phyloP scores from a whole-genome alignment of 2,329 filamentous ascomycete genomes.

The Colletotrichum cordylinicola region DNA sequence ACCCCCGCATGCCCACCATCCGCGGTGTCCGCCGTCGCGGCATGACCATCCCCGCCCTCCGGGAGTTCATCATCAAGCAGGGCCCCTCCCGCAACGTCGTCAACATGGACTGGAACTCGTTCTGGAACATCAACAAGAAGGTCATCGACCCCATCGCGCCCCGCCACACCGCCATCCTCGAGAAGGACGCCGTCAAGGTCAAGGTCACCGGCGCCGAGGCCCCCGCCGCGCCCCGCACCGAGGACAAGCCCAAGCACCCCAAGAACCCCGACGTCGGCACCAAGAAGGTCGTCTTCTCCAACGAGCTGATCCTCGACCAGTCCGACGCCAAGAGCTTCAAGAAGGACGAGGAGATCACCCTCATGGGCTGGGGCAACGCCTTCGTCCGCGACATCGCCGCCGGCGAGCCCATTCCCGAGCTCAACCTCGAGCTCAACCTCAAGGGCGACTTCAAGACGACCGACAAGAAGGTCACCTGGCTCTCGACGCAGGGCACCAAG shows the following conservation, averaged over 20 bases:
- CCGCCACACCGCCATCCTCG: constrained; percentile 75
- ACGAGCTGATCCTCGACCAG: constrained; percentile 82
- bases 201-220: constrained; percentile 72
- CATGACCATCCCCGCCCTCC: constrained; percentile 79
- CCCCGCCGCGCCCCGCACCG: constrained; percentile 64
- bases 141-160: constrained; percentile 80
- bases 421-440: constrained; percentile 88
- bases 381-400: constrained; percentile 73
- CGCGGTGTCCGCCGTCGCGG: constrained; percentile 80
- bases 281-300: constrained; percentile 84
- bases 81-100: constrained; percentile 85
- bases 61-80: constrained; percentile 85
- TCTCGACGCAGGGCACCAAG: constrained; percentile 77
- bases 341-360: constrained; percentile 87
- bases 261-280: constrained; percentile 87
- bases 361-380: constrained; percentile 97
- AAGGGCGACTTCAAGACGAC: constrained; percentile 94
- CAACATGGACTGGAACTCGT: constrained; percentile 81
- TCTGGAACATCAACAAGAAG: constrained; percentile 80
- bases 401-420: constrained; percentile 65
- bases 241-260: constrained; percentile 84
- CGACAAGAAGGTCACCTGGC: constrained; percentile 96
- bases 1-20: constrained; percentile 85
- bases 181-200: constrained; percentile 74
- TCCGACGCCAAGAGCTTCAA: constrained; percentile 83